phyloP scores from a whole-genome alignment of 768 basidiomycete genomes.

The Hygrocybe punicea region DNA sequence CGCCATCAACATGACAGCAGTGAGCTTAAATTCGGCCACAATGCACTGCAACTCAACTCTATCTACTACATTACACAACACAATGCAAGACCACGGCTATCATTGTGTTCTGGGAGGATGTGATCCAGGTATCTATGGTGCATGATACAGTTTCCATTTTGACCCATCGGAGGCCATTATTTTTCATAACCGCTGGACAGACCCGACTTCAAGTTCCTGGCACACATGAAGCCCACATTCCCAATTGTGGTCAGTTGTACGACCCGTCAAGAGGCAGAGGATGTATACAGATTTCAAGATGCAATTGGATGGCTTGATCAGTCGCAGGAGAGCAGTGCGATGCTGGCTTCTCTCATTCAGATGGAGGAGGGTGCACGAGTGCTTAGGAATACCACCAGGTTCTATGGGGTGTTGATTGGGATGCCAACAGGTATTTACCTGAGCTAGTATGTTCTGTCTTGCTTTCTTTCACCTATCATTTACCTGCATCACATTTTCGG shows the following conservation, averaged over 20 bases:
- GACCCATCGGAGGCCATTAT: too few species aligned
- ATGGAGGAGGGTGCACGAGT: not conserved
- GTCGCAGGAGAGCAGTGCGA: not conserved
- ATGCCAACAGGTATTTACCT: slow-evolving; percentile 1
- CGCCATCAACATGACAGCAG: too few species aligned
- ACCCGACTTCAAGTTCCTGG: too few species aligned
- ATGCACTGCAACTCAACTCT: too few species aligned
- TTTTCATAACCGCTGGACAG: not conserved
- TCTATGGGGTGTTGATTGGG: not conserved
- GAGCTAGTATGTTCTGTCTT: not conserved
- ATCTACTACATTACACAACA: too few species aligned
- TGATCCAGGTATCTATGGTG: too few species aligned
- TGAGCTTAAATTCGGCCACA: too few species aligned
- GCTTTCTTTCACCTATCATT: not conserved
- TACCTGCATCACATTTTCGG: not conserved
- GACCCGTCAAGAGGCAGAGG: not conserved
- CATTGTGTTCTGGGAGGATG: too few species aligned
- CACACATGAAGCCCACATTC: not conserved
- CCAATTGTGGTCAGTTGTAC: not conserved
- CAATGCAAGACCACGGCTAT: too few species aligned
- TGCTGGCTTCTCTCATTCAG: not conserved
- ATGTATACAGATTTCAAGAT: not conserved
- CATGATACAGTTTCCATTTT: too few species aligned
- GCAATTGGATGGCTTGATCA: not conserved
- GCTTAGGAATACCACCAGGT: not conserved